These are phyloP conservation scores for Yamadazyma spencermartinsiae DNA, from an alignment of 1,139 yeast species.

Conservation along the genomic window DNA sequence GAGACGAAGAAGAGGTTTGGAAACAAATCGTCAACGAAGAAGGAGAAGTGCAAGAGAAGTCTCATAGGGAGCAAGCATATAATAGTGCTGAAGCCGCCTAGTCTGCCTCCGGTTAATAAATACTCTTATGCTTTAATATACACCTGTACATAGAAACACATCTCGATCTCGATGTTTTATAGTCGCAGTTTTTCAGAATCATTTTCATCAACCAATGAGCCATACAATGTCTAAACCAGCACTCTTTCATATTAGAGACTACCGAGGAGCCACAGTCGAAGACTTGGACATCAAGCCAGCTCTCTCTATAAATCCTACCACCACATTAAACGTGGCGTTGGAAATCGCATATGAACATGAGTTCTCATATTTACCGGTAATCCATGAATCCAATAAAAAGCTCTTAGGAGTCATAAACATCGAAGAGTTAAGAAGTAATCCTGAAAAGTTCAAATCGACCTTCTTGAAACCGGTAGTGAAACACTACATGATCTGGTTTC, in stretches of 20 bases:
- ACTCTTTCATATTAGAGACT: slow-evolving; percentile 38
- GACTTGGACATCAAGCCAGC: slow-evolving; percentile 66
- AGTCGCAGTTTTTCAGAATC: background rate
- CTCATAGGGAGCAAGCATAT: slow-evolving; percentile 26
- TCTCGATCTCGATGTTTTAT: too few relatives aligned
- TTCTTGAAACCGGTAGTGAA: slow-evolving; percentile 32
- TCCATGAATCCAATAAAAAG: slow-evolving; percentile 49
- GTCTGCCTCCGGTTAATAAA: slow-evolving; percentile 1
- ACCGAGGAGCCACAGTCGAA: slow-evolving; percentile 58
- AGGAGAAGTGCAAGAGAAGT: slow-evolving; percentile 32
- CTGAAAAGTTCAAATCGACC: slow-evolving; percentile 23
- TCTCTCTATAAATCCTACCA: slow-evolving; percentile 53
- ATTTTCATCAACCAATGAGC: background rate
- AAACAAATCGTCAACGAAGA: slow-evolving; percentile 47
- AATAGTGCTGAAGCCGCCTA: slow-evolving; percentile 48
- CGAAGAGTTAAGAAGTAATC: slow-evolving; percentile 37
- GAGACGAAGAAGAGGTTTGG: slow-evolving; percentile 86
- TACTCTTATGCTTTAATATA: background rate
- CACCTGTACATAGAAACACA: slow-evolving; percentile 2
- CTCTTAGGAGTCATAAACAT: slow-evolving; percentile 59
- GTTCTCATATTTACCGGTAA: slow-evolving; percentile 59
- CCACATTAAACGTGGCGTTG: slow-evolving; percentile 48
- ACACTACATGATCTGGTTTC: slow-evolving; percentile 48
- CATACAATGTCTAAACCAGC: slow-evolving; percentile 9
- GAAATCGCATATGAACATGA: slow-evolving; percentile 56